Evolutionary conservation across 2,329 filamentous ascomycete species (phyloP).

Genomic region (Chrysoporthe puriensis): DNA sequence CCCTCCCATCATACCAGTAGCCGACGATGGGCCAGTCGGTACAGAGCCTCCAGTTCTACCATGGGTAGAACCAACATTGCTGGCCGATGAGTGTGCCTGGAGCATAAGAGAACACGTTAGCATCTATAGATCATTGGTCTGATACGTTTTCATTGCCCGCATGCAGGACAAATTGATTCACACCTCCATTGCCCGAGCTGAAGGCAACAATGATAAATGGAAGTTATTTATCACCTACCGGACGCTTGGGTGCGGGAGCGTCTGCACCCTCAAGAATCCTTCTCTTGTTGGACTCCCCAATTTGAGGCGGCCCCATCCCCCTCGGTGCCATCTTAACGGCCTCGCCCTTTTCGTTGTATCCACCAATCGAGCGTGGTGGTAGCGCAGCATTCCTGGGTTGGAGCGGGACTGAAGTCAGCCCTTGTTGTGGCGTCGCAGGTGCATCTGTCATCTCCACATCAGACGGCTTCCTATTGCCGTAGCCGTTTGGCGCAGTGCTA

Average conservation of each 20-base stretch:
- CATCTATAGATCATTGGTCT: neutral
- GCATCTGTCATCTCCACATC: conserved; percentile 37
- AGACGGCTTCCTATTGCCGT: conserved; percentile 9
- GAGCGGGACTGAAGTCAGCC: neutral
- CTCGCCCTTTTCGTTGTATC: conserved; percentile 38
- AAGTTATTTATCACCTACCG: conserved; percentile 39
- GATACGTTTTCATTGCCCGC: neutral
- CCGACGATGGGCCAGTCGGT: conserved; percentile 1
- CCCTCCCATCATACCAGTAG: neutral
- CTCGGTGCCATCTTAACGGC: conserved; percentile 29
- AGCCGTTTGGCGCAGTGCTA: conserved; percentile 29
- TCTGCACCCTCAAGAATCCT: conserved; percentile 46
- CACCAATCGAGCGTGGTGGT: conserved; percentile 11
- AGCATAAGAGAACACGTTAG: conserved; percentile 9
- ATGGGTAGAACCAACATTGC: neutral
- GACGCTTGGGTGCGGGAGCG: conserved; percentile 43
- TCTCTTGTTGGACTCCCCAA: conserved; percentile 43
- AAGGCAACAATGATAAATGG: neutral
- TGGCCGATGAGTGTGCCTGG: conserved; percentile 4
- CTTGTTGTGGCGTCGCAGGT: conserved; percentile 5
- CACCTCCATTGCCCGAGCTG: neutral
- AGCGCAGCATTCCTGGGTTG: neutral
- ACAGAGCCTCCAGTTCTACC: neutral
- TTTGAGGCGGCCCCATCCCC: conserved; percentile 21
- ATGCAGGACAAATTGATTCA: conserved; percentile 1